A percentile compares a stretch with the other conserved stretches of the same genome.
Evolutionary conservation across 2,329 filamentous ascomycete species (phyloP).

Genomic region (Phyllosticta citrichinensis): DNA sequence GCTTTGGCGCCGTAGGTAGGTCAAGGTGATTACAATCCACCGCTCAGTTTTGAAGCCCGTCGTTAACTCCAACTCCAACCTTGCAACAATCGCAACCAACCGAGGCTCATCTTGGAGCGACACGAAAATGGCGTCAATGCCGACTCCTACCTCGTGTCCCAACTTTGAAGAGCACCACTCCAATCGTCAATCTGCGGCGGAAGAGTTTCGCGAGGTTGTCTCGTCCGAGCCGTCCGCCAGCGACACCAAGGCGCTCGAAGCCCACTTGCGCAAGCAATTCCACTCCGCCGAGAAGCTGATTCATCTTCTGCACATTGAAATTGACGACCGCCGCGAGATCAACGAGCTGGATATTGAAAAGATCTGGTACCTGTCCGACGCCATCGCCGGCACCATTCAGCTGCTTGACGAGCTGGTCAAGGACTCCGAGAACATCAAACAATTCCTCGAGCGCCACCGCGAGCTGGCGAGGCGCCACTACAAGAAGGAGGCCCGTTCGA

Average conservation of each 20-base stretch:
- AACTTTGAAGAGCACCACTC: background rate
- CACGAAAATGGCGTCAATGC: background rate
- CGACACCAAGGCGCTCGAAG: background rate
- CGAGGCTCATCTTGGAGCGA: background rate
- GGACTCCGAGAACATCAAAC: background rate
- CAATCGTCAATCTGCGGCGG: background rate
- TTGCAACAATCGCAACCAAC: background rate
- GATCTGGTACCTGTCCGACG: background rate
- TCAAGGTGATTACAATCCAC: background rate
- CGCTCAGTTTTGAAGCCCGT: background rate
- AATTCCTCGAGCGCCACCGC: background rate
- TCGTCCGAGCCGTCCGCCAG: background rate
- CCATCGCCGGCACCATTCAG: background rate
- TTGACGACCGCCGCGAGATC: constrained; percentile 9
- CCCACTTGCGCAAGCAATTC: constrained; percentile 6
- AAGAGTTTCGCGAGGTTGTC: background rate
- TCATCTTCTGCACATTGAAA: constrained; percentile 4
- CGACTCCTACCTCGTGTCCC: background rate
- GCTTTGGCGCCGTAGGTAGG: too few relatives aligned
- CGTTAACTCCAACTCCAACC: background rate
- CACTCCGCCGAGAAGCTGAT: constrained; percentile 7
- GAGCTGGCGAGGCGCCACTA: background rate
- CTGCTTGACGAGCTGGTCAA: background rate
- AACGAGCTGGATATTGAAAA: background rate
- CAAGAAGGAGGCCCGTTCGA: background rate